Conservation (phyloP, 2,329 filamentous ascomycete genomes). For the Aspergillus carbonarius region DNA sequence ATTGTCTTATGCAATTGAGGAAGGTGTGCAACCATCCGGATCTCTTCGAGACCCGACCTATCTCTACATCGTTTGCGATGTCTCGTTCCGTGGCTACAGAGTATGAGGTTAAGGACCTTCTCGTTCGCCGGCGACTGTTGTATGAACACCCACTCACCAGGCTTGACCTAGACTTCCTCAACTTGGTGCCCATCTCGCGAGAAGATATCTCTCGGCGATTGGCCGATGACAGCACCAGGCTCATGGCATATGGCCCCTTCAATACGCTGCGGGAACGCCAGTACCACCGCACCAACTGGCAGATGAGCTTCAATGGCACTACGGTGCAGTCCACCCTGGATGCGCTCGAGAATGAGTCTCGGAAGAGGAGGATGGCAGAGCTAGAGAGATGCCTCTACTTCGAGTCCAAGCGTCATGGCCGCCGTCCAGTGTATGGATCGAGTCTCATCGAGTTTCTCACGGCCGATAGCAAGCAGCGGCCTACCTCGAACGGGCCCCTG, state of each 20-base stretch:
- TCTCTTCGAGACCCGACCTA: slow-evolving; percentile 90
- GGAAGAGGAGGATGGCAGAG: slow-evolving; percentile 71
- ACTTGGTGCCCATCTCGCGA: slow-evolving; percentile 70
- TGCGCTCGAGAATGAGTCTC: slow-evolving; percentile 69
- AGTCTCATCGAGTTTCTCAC: slow-evolving; percentile 74
- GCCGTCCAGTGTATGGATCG: slow-evolving; percentile 77
- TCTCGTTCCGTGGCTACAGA: slow-evolving; percentile 71
- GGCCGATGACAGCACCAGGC: slow-evolving; percentile 57
- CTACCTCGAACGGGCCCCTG: slow-evolving; percentile 60
- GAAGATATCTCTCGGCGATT: slow-evolving; percentile 62
- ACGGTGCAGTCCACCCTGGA: slow-evolving; percentile 68
- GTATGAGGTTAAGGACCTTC: slow-evolving; percentile 69
- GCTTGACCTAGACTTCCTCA: slow-evolving; percentile 74
- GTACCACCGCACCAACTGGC: slow-evolving; percentile 55
- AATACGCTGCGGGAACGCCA: slow-evolving; percentile 72
- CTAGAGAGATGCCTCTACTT: slow-evolving; percentile 78
- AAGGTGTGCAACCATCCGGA: slow-evolving; percentile 99
- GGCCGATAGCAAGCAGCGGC: slow-evolving; percentile 60
- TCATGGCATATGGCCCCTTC: slow-evolving; percentile 69
- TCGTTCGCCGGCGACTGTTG: slow-evolving; percentile 67
- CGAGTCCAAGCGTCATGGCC: slow-evolving; percentile 76
- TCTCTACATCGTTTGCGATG: slow-evolving; percentile 97
- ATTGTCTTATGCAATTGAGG: slow-evolving; percentile 93
- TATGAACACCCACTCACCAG: slow-evolving; percentile 60
- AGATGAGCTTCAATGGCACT: slow-evolving; percentile 62